Evolutionary conservation across 2,329 filamentous ascomycete species (phyloP).

Genomic region (Stenocarpella maydis): DNA sequence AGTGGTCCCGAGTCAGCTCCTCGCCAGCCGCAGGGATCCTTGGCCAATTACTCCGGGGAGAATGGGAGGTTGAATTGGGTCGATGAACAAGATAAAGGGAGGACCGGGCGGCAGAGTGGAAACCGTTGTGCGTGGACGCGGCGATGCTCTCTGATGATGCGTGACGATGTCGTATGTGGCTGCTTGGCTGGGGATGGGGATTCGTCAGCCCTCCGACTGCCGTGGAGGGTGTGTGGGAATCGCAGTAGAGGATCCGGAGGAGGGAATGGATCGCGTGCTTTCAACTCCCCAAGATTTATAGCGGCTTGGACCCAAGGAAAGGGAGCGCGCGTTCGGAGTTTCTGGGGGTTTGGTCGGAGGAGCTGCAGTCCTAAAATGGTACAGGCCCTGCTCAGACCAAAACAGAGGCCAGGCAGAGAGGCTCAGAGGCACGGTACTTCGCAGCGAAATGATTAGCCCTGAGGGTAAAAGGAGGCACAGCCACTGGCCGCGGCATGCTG

Average conservation of each 20-base stretch:
- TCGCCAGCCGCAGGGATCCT: background rate
- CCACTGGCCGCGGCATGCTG: slow-evolving; percentile 10
- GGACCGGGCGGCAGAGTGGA: background rate
- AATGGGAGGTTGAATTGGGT: background rate
- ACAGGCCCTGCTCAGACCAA: background rate
- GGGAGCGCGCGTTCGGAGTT: slow-evolving; percentile 14
- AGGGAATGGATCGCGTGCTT: slow-evolving; percentile 6
- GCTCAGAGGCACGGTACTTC: background rate
- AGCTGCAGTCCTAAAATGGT: background rate
- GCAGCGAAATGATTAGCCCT: background rate
- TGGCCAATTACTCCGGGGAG: slow-evolving; percentile 14
- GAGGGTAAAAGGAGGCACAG: slow-evolving; percentile 23
- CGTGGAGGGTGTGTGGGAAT: background rate
- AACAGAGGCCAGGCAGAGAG: slow-evolving; percentile 1
- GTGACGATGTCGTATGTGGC: slow-evolving; percentile 1
- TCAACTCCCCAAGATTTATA: slow-evolving; percentile 17
- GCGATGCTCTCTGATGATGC: background rate
- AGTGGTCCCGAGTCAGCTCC: slow-evolving; percentile 21
- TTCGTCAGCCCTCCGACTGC: background rate
- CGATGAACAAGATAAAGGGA: background rate
- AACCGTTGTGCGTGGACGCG: background rate
- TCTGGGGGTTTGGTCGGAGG: background rate
- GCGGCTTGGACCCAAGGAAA: slow-evolving; percentile 11
- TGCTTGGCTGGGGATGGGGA: background rate
- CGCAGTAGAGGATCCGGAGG: background rate